phyloP scores from a whole-genome alignment of 2,329 filamentous ascomycete genomes.

The Onygenales sp. region DNA sequence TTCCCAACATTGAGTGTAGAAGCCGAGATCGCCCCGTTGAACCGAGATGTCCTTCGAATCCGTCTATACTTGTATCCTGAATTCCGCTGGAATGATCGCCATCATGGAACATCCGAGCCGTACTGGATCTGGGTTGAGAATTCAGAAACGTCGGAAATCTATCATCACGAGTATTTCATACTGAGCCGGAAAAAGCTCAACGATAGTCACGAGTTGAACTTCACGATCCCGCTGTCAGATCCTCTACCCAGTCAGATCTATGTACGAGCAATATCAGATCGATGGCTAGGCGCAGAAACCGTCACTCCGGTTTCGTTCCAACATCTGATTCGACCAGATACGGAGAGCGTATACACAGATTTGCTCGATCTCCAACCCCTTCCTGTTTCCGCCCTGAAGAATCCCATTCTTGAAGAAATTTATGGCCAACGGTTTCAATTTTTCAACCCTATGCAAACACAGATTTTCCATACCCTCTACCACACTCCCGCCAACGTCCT shows the following conservation, averaged over 20 bases:
- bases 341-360: slow-evolving; percentile 94
- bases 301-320: slow-evolving; percentile 95
- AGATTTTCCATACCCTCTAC: slow-evolving; percentile 95
- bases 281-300: slow-evolving; percentile 94
- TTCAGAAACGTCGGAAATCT: slow-evolving; percentile 93
- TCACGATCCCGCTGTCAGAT: slow-evolving; percentile 90
- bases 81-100: slow-evolving; percentile 86
- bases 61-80: slow-evolving; percentile 78
- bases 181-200: slow-evolving; percentile 80
- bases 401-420: slow-evolving; percentile 75
- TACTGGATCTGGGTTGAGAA: slow-evolving; percentile 99
- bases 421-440: slow-evolving; percentile 85
- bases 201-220: slow-evolving; percentile 95
- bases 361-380: slow-evolving; percentile 84
- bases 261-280: slow-evolving; percentile 83
- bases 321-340: slow-evolving; percentile 93
- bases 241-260: slow-evolving; percentile 94
- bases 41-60: slow-evolving; percentile 88
- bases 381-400: slow-evolving; percentile 77
- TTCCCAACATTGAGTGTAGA: slow-evolving; percentile 90
- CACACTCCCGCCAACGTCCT: slow-evolving; percentile 87
- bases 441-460: slow-evolving; percentile 99
- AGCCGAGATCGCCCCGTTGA: slow-evolving; percentile 88
- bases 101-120: slow-evolving; percentile 89
- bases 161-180: slow-evolving; percentile 96